Evolutionary conservation across 768 basidiomycete species (phyloP), one percentile per base, ranked within the genome.

Genomic region (Termitomyces sp.): DNA sequence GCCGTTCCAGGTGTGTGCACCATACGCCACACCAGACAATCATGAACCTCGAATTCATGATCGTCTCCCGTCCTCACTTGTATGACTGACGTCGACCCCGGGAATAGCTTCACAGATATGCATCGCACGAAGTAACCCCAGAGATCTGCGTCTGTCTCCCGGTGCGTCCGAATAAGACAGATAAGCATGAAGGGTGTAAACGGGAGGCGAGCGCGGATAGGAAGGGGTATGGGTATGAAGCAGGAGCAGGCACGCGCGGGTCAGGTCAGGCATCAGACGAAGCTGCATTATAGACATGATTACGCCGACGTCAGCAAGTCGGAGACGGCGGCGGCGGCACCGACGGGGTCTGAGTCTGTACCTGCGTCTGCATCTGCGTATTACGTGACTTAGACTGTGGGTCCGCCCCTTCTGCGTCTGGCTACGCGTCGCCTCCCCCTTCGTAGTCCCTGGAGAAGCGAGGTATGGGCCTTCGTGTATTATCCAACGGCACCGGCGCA

Each of bases 401-500:
- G n/a, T n/a, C n/a, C 49, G 67, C 59, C 12, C 68, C 71, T 12
- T 68, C 51, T 2, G 46, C 26, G 3, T 60, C 68, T 47, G 42
- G 65, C 49, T 58, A 65, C 50, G 67, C 61, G 14, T 66, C 72
- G 16, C 69, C 73, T 42, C 69, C 69, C 6, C 42, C 68, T 20
- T 57, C 66, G 22, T 59, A 68, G 22, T 63, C 53, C 31, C 64
- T 7, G 49, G 55, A 50, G 58, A 59, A 9, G 24, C 61, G 5
- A 58, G 55, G 27, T 64, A 61, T 24, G 55, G 63, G 0, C 66
- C 63, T 0, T 53, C 60, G 51, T 44, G 61, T 39, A 57, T 53
- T 39, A 39, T 39, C 18, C 60, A 59, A 31, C 22, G 67, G 68
- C 32, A 58, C 61, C 31, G 58, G 58, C 44, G 59, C 60, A 39